Evolutionary conservation across 129 eudicot species (phyloP), one percentile per base, ranked within the genome.

Genomic region (Helichrysum umbraculigerum): DNA sequence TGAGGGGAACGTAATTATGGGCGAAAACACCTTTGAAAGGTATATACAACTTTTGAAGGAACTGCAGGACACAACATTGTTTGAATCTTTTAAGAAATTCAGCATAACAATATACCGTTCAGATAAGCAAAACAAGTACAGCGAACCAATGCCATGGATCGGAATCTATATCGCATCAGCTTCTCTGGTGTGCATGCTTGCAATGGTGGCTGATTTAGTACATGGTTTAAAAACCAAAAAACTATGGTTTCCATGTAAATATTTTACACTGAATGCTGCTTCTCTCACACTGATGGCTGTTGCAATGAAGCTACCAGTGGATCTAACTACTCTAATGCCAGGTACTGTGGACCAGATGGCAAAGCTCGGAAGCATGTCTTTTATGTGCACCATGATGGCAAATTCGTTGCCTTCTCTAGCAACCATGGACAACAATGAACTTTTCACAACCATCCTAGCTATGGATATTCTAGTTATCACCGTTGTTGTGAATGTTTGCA

Each of bases 231-330:
- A 17, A 25, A 28, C 4, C 42, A 65, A n/a, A 61, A 77, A 58
- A 15, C 80, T 74, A 10, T 83, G 83, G 86, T 72, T 82, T n/a
- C 79, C 82, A 9, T 77, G 86, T 66, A 77, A 72, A 58, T 72
- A 34, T 60, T 66, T 82, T 34, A 65, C 79, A 5, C 34, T 77
- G 11, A 82, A 82, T 66, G 82, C 86, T 9, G 72, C 68, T 20
- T 72, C 76, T 11, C 68, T 77, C 6, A 29, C 82, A 0, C 34
- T 77, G 9, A 57, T 57, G 19, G 9, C 25, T 57, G 9, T 57
- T 19, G 63, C 63, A 57, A 57, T 57, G 78, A 44, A 44, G 66
- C 72, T 71, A 71, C 3, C 68, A 2, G 2, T 20, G 63, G 63
- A 57, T 57, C 22, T 57, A 57, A 57, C 2, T 57, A 79, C 3